Base-by-base conservation (phyloP, 345 rosid species). In the Turnera subulata region DNA sequence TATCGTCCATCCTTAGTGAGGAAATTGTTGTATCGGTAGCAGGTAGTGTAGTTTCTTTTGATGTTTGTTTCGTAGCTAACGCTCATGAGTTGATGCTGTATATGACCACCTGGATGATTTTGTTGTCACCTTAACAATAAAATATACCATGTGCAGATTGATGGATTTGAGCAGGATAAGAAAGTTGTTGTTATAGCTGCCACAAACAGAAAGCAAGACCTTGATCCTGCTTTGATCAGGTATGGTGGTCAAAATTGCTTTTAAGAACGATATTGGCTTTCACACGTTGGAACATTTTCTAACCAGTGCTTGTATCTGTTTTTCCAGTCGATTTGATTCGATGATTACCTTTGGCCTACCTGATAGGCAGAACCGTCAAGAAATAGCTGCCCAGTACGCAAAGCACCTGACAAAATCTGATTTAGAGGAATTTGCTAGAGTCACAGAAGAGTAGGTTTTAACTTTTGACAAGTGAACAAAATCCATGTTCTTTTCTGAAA, bases 211-310 rank as follows among this genome's bases (percentile, higher is more conserved):
- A 93, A 87, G 77, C 95, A 84, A 72, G 99, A 90, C 70, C 95
- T 93, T 59, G 97, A 90, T 75, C 90, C 97, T 13, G 96, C 99
- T 43, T 70, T 90, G 55, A 80, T 93, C 58, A 89, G 99, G 99
- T 85, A 60, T 17, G 11, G 26, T 33, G 43, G 23, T 40, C 40
- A 11, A 21, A 24, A 44, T 53, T 43, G 19, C 42, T 22, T 18
- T n/a, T 1, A 10, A 19, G 7, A 7, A 14, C 6, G 33, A 1
- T 38, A 35, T 26, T 55, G 18, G 35, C 14, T 29, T 39, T 2
- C 50, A 21, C 19, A 2, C 7, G 37, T 35, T 45, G 17, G 32
- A 23, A 17, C 20, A 25, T 47, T 44, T 33, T 63, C 56, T 54
- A 35, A 61, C 53, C 59, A 9, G n/a, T 55, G 33, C n/a, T 40